Base-by-base conservation (phyloP, 352 stramenopile genomes). In the Globisporangium yorkense region DNA sequence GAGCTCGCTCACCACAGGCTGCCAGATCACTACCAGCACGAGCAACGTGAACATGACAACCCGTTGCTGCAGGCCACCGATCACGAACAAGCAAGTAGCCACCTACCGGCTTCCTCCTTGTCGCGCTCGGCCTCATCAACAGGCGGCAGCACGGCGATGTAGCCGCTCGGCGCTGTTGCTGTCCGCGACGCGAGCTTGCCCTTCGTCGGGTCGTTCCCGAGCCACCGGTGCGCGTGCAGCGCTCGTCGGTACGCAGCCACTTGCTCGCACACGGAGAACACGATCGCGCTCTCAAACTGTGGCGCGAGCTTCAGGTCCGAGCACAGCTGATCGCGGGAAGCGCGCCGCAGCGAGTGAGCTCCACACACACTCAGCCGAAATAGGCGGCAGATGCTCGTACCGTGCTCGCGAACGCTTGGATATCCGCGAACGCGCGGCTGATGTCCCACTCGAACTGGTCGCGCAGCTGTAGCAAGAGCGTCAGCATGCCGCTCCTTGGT, bases 391-490 rank as follows among this genome's bases (percentile, higher is more conserved):
- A 20, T n/a, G 24, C 24, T 5, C 64, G 8, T 56, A 77, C 70
- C 49, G 67, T 79, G 44, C 47, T 60, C 1, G 82, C 80, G 59
- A 92, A 92, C 6, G 54, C 54, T 49, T 89, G 68, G 5, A 70
- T 72, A 7, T 75, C 66, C 40, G 61, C 57, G 45, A 72, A 81
- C 49, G 78, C 66, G 41, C 75, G 81, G 37, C 67, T 77, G 35
- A 89, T 79, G 52, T 92, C 80, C 82, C 82, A 92, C 54, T 92
- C 82, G 31, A 92, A 88, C 58, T 90, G 82, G 63, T 92, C 82
- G 9, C 75, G 79, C 4, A 92, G 62, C 82, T 92, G 56, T 33
- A 51, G 10, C 13, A 44, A 41, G 48, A 44, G 20, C 52, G 16
- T 21, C 5, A 20, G 16, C 16, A 21, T 46, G 40, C 15, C 0